Conservation (phyloP, 192 early-diverging fungal genomes). For the Irineochytrium annulatum region DNA sequence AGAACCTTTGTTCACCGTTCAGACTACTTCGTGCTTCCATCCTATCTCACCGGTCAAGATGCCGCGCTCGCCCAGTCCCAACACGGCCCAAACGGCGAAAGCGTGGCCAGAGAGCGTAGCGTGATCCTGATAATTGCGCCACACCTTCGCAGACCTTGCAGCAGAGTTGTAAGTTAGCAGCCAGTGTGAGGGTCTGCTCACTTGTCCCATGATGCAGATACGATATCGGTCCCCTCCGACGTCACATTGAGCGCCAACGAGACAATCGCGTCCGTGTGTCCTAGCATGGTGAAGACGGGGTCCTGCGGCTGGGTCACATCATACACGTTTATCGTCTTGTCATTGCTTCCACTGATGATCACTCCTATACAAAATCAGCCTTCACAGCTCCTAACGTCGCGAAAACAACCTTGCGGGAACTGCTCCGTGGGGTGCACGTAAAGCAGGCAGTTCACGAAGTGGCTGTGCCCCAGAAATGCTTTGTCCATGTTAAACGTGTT, state of each 20-base stretch:
- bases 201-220: conserved; percentile 99
- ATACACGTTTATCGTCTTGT: conserved; percentile 80
- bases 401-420: conserved; percentile 57
- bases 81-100: conserved; percentile 87
- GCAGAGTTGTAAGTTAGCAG: background rate
- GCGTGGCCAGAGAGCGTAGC: conserved; percentile 72
- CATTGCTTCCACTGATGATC: conserved; percentile 76
- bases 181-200: conserved; percentile 24
- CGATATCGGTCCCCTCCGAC: conserved; percentile 57
- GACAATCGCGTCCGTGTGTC: conserved; percentile 88
- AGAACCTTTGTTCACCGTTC: conserved; percentile 50
- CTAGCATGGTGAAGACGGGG: conserved; percentile 65
- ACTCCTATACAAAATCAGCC: conserved; percentile 50
- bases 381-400: background rate
- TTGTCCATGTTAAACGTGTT: background rate
- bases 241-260: conserved; percentile 49
- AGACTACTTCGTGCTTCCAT: background rate
- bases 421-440: conserved; percentile 51
- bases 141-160: conserved; percentile 80
- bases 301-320: conserved; percentile 54
- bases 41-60: conserved; percentile 67
- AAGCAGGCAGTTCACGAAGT: conserved; percentile 76
- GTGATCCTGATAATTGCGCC: conserved; percentile 73
- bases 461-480: conserved; percentile 53
- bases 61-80: conserved; percentile 64